These are phyloP conservation scores for Takashimella tepidaria DNA, from an alignment of 1,284 basidiomycete genomes.

Conservation along the genomic window DNA sequence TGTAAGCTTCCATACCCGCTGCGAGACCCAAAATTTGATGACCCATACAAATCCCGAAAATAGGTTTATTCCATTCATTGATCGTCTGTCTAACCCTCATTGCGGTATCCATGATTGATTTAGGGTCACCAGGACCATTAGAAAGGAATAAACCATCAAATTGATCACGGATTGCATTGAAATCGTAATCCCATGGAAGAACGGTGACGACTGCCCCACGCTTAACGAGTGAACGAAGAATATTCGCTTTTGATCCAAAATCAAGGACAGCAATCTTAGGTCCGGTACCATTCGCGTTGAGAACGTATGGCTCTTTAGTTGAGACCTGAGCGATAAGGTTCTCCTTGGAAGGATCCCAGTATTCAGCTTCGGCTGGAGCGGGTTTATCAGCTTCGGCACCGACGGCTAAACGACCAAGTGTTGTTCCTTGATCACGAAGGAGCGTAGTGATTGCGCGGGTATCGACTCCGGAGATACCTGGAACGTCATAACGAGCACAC, in stretches of 20 bases:
- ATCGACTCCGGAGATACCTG: conserved; percentile 93
- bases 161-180: conserved; percentile 81
- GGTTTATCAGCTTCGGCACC: conserved; percentile 67
- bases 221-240: conserved; percentile 83
- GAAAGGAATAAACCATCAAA: conserved; percentile 94
- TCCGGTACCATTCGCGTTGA: conserved; percentile 75
- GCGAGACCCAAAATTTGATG: conserved; percentile 97
- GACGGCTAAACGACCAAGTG: conserved; percentile 82
- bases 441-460: conserved; percentile 93
- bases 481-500: conserved; percentile 86
- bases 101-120: conserved; percentile 81
- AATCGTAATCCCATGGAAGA: conserved; percentile 95
- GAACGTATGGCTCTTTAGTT: conserved; percentile 73
- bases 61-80: conserved; percentile 81
- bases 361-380: conserved; percentile 61
- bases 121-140: conserved; percentile 94
- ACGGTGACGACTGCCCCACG: conserved; percentile 90
- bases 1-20: conserved; percentile 88
- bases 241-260: conserved; percentile 97
- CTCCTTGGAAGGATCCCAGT: conserved; percentile 86
- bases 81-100: conserved; percentile 74
- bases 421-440: conserved; percentile 94
- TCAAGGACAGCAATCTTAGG: conserved; percentile 92
- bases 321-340: conserved; percentile 94
- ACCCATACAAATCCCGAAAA: conserved; percentile 99